A percentile compares a stretch with the other conserved stretches of the same genome.
phyloP scores from a whole-genome alignment of 75 land plant genomes.

The Ceratopteris richardii region DNA sequence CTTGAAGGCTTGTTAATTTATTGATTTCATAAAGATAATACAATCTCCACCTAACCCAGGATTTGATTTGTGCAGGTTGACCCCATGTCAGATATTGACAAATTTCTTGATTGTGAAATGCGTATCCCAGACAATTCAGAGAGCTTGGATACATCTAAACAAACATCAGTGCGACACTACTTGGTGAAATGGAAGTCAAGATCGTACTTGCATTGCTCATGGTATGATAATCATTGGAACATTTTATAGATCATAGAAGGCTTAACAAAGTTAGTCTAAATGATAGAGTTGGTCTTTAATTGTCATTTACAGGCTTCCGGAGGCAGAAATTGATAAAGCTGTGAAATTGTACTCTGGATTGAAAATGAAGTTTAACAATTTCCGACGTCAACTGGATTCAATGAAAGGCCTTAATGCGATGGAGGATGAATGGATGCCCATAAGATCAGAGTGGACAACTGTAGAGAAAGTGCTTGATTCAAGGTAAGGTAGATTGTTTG shows the following conservation, averaged over 20 bases:
- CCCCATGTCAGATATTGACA: conserved; percentile 81
- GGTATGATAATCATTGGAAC: conserved; percentile 34
- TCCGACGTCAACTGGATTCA: conserved; percentile 58
- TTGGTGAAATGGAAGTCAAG: conserved; percentile 92
- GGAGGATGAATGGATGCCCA: conserved; percentile 83
- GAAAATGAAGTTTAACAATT: conserved; percentile 67
- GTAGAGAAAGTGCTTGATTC: conserved; percentile 84
- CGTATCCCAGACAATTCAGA: conserved; percentile 40
- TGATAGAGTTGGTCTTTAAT: background rate
- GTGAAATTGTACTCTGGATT: conserved; percentile 64
- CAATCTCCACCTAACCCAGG: too few relatives aligned
- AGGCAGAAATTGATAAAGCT: conserved; percentile 61
- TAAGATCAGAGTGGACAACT: conserved; percentile 96
- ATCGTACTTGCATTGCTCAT: conserved; percentile 92
- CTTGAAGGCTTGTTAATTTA: too few relatives aligned
- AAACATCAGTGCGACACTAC: conserved; percentile 56
- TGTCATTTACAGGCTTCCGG: conserved; percentile 54
- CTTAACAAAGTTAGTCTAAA: background rate
- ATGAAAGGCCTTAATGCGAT: conserved; percentile 27
- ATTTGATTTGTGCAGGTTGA: conserved; percentile 44
- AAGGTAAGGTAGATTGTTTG: conserved; percentile 41
- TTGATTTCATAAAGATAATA: too few relatives aligned
- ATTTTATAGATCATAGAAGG: conserved; percentile 2
- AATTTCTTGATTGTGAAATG: conserved; percentile 83
- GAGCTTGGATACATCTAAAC: conserved; percentile 35